A percentile compares a stretch with the other conserved stretches of the same genome.
Conservation (phyloP, 352 stramenopile species). For the Pythium plurisporium region DNA sequence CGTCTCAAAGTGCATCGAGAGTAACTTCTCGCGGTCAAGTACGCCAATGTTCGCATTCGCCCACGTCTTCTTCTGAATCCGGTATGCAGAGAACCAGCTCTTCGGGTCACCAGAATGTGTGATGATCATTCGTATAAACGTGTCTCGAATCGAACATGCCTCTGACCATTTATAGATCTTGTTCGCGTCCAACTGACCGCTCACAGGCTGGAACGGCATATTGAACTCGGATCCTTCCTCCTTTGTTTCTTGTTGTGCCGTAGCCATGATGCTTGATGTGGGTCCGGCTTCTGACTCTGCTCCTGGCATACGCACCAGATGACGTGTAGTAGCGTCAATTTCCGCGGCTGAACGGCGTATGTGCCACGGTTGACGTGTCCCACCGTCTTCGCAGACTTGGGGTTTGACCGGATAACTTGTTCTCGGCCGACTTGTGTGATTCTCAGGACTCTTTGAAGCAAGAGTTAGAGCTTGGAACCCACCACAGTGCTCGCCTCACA, state of each 20-base stretch:
- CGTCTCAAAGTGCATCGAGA: background rate
- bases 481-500: background rate
- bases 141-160: background rate
- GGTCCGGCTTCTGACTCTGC: background rate
- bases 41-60: background rate
- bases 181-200: background rate
- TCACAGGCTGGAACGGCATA: background rate
- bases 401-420: background rate
- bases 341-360: background rate
- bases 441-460: background rate
- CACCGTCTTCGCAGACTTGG: background rate
- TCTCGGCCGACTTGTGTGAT: background rate
- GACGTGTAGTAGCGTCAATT: background rate
- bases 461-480: background rate
- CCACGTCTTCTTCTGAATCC: slow-evolving; percentile 2
- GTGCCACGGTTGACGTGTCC: background rate
- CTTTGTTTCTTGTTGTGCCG: too few species aligned
- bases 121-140: background rate
- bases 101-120: background rate
- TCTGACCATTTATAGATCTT: background rate
- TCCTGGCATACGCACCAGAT: too few species aligned
- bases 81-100: background rate
- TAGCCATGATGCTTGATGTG: background rate
- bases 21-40: background rate
- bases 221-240: too few species aligned